phyloP scores from a whole-genome alignment of 371 early-diverging fungal genomes.

The Haplosporangium sp. region DNA sequence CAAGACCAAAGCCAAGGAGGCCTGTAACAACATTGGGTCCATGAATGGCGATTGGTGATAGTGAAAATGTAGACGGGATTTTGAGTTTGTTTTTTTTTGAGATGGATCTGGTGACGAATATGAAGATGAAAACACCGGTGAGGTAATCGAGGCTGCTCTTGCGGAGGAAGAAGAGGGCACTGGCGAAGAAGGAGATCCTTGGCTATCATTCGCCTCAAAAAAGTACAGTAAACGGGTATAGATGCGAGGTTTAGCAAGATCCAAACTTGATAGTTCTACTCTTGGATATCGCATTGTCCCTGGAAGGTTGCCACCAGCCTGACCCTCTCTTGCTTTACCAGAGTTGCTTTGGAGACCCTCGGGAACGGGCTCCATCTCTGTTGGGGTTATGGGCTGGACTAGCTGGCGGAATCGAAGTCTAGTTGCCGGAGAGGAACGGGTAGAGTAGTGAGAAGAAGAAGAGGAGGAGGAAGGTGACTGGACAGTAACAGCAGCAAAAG shows the following conservation, averaged over 20 bases:
- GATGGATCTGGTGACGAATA: not conserved
- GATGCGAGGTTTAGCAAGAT: conserved; percentile 52
- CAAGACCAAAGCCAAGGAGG: conserved; percentile 49
- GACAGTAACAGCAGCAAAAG: conserved; percentile 1
- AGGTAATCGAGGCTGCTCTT: not conserved
- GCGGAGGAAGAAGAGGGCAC: conserved; percentile 1
- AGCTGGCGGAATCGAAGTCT: conserved; percentile 46
- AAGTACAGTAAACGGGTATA: conserved; percentile 56
- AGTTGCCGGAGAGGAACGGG: conserved; percentile 21
- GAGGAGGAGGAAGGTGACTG: conserved; percentile 39
- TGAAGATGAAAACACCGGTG: conserved; percentile 5
- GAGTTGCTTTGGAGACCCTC: not conserved
- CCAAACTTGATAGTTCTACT: conserved; percentile 46
- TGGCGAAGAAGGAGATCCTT: conserved; percentile 11
- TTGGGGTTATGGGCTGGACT: conserved; percentile 47
- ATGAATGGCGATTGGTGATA: conserved; percentile 46
- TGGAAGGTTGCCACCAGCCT: not conserved
- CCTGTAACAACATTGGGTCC: conserved; percentile 55
- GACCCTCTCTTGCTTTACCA: not conserved
- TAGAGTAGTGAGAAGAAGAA: conserved; percentile 11
- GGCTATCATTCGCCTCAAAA: conserved; percentile 33
- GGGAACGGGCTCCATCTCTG: conserved; percentile 34
- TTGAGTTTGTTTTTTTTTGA: conserved; percentile 20
- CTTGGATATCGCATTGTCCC: conserved; percentile 25
- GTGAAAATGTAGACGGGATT: conserved; percentile 29